Conservation (phyloP, 805 yeast genomes). For the Yarrowia bubula region DNA sequence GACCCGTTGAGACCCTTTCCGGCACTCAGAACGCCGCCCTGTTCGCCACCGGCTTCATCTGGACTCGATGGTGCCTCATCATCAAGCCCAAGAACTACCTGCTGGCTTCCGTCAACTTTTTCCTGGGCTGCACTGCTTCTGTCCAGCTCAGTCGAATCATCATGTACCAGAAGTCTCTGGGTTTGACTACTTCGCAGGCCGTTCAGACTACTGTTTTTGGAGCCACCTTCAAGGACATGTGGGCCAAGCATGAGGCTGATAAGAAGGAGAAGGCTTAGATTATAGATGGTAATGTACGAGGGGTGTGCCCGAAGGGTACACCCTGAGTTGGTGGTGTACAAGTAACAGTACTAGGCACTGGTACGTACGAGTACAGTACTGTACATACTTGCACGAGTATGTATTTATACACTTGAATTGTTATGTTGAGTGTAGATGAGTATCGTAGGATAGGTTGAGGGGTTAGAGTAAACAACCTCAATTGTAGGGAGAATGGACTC, state of each 20-base stretch:
- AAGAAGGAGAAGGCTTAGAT: conserved; percentile 20
- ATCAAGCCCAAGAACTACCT: conserved; percentile 83
- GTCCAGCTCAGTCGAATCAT: conserved; percentile 73
- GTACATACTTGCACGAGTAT: too few relatives aligned
- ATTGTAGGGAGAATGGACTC: too few relatives aligned
- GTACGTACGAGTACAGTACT: too few relatives aligned
- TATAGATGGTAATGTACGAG: too few relatives aligned
- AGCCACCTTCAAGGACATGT: conserved; percentile 21
- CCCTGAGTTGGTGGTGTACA: too few relatives aligned
- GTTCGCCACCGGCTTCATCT: conserved; percentile 85
- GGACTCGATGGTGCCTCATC: conserved; percentile 98
- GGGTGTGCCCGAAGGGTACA: too few relatives aligned
- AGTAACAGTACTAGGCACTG: too few relatives aligned
- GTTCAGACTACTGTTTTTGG: conserved; percentile 27
- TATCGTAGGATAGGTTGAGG: too few relatives aligned
- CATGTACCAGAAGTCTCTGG: conserved; percentile 60
- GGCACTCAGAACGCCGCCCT: conserved; percentile 88
- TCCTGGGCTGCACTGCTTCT: conserved; percentile 87
- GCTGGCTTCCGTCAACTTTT: conserved; percentile 90
- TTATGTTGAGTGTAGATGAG: too few relatives aligned
- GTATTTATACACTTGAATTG: too few relatives aligned
- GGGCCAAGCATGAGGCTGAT: conserved; percentile 22
- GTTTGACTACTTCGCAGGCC: conserved; percentile 37
- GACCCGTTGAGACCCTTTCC: conserved; percentile 89
- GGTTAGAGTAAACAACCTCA: too few relatives aligned